phyloP scores from a whole-genome alignment of 305 asterid genomes.

The Solanum hybrid region DNA sequence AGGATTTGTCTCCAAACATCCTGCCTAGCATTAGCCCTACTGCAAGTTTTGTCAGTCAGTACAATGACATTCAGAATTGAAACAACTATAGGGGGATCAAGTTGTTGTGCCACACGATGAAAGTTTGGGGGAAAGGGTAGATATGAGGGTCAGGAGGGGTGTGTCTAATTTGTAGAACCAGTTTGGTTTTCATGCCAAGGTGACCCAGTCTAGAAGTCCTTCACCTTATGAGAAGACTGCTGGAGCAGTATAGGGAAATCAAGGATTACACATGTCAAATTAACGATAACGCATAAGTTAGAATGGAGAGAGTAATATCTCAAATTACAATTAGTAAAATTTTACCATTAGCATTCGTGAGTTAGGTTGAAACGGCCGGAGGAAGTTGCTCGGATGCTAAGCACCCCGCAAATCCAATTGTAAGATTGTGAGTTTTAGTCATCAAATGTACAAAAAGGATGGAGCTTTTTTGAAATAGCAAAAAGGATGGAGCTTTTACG shows the following conservation, averaged over 20 bases:
- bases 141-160: not conserved
- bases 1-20: not conserved
- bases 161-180: not conserved
- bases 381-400: not conserved
- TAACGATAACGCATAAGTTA: not conserved
- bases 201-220: not conserved
- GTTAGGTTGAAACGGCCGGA: not conserved
- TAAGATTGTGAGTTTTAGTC: not conserved
- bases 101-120: not conserved
- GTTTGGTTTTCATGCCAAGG: not conserved
- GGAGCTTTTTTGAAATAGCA: not conserved
- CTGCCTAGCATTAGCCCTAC: not conserved
- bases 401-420: not conserved
- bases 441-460: not conserved
- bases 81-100: not conserved
- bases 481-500: not conserved
- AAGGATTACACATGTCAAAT: not conserved
- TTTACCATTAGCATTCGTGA: not conserved
- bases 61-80: not conserved
- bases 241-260: not conserved
- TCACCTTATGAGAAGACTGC: not conserved
- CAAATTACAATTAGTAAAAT: not conserved
- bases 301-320: not conserved
- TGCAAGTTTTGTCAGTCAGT: not conserved
- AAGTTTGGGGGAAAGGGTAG: not conserved